Percentiles rank a stretch among this genome's conserved stretches.
These are phyloP conservation scores for Urochloa ruziziensis DNA, from an alignment of 176 grass and related monocot species.

Conservation along the genomic window DNA sequence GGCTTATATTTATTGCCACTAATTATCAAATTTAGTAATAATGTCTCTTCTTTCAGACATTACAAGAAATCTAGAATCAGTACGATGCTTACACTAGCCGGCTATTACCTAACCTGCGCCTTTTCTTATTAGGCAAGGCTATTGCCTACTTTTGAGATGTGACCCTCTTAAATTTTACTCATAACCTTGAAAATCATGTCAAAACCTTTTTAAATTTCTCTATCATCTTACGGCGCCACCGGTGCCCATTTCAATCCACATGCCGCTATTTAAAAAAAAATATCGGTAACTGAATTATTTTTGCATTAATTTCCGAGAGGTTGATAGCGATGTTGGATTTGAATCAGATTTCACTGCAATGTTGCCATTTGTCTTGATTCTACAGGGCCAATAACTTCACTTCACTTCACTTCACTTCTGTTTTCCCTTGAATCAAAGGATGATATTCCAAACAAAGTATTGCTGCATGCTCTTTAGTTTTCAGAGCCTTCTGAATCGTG, in stretches of 20 bases:
- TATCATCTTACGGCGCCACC: slow-evolving; percentile 27
- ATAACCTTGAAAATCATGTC: slow-evolving; percentile 30
- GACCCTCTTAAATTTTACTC: slow-evolving; percentile 48
- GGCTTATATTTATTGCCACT: neutral
- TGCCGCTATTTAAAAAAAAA: neutral
- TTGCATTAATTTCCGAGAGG: neutral
- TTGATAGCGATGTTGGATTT: neutral
- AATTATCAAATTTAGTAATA: neutral
- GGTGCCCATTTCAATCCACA: neutral
- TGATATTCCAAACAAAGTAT: neutral
- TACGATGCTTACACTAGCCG: slow-evolving; percentile 13
- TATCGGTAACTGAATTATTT: neutral
- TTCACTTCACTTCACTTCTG: too few species aligned
- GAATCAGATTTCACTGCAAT: neutral
- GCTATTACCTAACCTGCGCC: slow-evolving; percentile 3
- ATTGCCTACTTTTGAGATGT: slow-evolving; percentile 40
- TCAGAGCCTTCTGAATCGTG: neutral
- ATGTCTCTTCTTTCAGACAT: neutral
- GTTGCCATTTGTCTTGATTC: neutral
- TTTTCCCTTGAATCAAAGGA: slow-evolving; percentile 32
- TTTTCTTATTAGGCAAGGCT: slow-evolving; percentile 21
- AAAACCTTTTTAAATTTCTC: slow-evolving; percentile 22
- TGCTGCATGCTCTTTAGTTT: neutral
- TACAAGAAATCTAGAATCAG: neutral
- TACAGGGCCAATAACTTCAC: neutral